These are phyloP conservation scores for Helotiales sp. DNA, from an alignment of 2,329 filamentous ascomycete genomes.

Conservation along the genomic window DNA sequence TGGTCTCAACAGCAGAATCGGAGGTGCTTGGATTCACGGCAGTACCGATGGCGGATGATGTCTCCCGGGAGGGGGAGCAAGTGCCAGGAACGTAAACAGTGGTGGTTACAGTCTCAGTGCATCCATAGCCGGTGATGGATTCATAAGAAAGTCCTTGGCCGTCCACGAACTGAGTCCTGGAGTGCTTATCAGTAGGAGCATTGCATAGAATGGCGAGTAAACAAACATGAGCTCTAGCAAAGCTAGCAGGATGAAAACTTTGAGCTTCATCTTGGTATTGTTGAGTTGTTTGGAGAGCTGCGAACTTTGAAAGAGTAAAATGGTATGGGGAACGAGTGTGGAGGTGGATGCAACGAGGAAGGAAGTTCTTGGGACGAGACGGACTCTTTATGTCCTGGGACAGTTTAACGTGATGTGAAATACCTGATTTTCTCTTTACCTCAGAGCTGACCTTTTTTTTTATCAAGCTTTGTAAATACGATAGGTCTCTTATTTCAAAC, in stretches of 20 bases:
- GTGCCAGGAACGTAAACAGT: conserved; percentile 3
- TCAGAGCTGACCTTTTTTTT: neutral
- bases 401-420: neutral
- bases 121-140: conserved; percentile 1
- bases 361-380: neutral
- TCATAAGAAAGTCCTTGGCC: neutral
- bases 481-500: neutral
- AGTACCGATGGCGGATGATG: neutral
- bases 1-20: neutral
- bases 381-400: neutral
- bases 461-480: neutral
- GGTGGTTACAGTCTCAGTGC: conserved; percentile 7
- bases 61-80: neutral
- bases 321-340: neutral
- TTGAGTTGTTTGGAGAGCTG: neutral
- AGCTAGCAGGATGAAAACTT: neutral
- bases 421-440: neutral
- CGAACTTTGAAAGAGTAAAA: neutral
- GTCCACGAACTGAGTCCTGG: neutral
- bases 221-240: conserved; percentile 3
- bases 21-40: neutral
- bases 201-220: neutral
- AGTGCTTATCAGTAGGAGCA: neutral
- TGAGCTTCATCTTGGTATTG: neutral
- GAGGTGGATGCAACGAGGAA: too few relatives aligned